Conservation (phyloP, 768 basidiomycete species). For the Russula compacta region DNA sequence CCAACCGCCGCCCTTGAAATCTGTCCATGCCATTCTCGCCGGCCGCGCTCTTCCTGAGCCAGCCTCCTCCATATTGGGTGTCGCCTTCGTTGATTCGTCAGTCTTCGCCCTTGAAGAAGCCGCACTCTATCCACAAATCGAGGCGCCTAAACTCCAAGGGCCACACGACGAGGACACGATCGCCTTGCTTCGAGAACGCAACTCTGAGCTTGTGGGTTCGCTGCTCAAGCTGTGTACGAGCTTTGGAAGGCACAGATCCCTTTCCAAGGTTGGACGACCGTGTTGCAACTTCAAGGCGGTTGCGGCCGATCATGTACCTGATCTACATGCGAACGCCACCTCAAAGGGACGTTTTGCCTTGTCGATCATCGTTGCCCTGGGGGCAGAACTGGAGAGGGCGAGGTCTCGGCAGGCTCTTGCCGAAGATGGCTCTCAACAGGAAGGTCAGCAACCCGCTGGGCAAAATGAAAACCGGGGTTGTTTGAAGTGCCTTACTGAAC, state of each 20-base stretch:
- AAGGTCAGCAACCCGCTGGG: neutral
- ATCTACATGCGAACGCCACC: neutral
- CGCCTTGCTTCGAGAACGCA: conserved; percentile 2
- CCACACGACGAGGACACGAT: neutral
- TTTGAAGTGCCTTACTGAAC: conserved; percentile 8
- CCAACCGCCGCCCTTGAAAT: neutral
- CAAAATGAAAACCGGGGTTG: neutral
- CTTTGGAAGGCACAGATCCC: conserved; percentile 10
- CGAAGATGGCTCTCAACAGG: neutral
- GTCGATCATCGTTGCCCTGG: conserved; percentile 10
- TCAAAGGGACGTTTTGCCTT: conserved; percentile 4
- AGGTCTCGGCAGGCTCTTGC: neutral
- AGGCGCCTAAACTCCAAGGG: neutral
- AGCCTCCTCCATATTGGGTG: conserved; percentile 5
- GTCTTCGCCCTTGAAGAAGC: neutral
- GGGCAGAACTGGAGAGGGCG: conserved; percentile 1
- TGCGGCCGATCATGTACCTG: neutral
- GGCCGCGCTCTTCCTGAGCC: conserved; percentile 7
- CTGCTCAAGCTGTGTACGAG: neutral
- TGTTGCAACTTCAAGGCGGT: conserved; percentile 11
- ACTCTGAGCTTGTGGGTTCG: neutral
- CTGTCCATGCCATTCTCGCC: conserved; percentile 6
- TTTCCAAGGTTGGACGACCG: conserved; percentile 10
- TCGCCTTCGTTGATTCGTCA: conserved; percentile 13
- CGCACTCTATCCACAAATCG: neutral